Evolutionary conservation across 2,329 filamentous ascomycete genomes (phyloP), one percentile per base, ranked within the genome.

Genomic region (Esteya vermicola): DNA sequence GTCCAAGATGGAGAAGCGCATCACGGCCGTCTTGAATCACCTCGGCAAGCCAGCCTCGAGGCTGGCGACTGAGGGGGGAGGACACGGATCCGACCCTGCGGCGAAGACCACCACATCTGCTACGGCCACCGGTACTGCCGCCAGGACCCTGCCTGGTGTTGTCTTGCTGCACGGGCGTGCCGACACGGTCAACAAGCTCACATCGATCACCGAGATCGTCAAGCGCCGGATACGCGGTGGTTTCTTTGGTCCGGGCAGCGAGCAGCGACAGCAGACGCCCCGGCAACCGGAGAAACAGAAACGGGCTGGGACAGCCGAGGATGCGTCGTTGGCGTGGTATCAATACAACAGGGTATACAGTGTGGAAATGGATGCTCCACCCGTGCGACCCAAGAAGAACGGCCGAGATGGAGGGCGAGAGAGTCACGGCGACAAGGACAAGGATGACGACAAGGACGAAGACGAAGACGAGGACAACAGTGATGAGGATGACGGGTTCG

Each of bases 171-270:
- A 72, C 49, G 67, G 70, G 25, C 65, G 65, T 18, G 59, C 67
- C 1, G 44, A 54, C 9, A 67, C 74, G 4, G 66, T 72, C 2
- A 66, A 65, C 56, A 86, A 85, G 56, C 62, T 84, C 50, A 71
- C 84, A 49, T 78, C 72, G 4, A 68, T 85, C 34, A 67, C 68
- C 33, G 81, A 85, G 56, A 75, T 81, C 28, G 67, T 66, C 41
- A 79, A 80, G 54, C 60, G 69, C 30, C 60, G 74, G 35, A 57
- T 81, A 39, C 58, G 51, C 25, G 62, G 65, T 38, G 56, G 61
- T 3, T 27, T 33, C 10, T 45, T 38, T 18, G 35, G 31, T 10
- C 23, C 30, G 19, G 26, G 26, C 13, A 12, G 23, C 6, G 18
- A 18, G 26, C n/a, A 1, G 12, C 18, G 5, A 25, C 6, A 9